Percentiles rank a stretch among this genome's conserved stretches.
phyloP scores from a whole-genome alignment of 345 rosid species.

The Zanthoxylum bungeanum region DNA sequence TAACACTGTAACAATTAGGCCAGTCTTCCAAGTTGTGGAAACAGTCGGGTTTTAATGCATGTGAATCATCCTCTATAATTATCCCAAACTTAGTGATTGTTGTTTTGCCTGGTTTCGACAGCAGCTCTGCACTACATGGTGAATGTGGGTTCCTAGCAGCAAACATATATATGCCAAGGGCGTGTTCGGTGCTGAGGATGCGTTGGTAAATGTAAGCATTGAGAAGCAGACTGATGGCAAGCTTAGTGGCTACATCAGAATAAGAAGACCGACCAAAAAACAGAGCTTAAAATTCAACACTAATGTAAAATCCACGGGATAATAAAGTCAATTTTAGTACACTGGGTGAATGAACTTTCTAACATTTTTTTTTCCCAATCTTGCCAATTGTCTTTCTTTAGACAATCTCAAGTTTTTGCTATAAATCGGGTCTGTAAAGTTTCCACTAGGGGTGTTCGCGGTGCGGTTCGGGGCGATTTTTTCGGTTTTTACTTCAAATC shows the following conservation, averaged over 20 bases:
- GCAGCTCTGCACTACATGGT: slow-evolving; percentile 72
- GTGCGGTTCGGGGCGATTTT: too few relatives aligned
- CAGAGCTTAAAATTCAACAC: too few relatives aligned
- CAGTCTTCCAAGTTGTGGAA: background rate
- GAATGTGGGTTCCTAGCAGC: slow-evolving; percentile 91
- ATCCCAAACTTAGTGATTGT: background rate
- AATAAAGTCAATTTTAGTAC: too few relatives aligned
- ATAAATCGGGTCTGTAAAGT: too few relatives aligned
- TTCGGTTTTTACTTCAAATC: too few relatives aligned
- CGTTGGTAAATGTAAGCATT: slow-evolving; percentile 71
- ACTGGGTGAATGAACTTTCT: too few relatives aligned
- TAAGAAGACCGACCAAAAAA: too few relatives aligned
- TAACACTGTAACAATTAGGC: background rate
- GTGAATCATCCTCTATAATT: background rate
- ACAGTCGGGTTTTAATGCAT: background rate
- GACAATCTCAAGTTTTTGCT: too few relatives aligned
- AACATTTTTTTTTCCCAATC: too few relatives aligned
- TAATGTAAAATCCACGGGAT: too few relatives aligned
- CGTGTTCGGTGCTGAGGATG: slow-evolving; percentile 85
- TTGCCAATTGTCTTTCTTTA: too few relatives aligned
- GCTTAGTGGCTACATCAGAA: slow-evolving; percentile 79
- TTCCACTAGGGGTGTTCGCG: too few relatives aligned
- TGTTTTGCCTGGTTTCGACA: slow-evolving; percentile 22
- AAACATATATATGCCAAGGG: slow-evolving; percentile 82
- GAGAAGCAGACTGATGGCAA: slow-evolving; percentile 70